Evolutionary conservation across 306 rosid genomes (phyloP).

Genomic region (Ochetophila trinervis): DNA sequence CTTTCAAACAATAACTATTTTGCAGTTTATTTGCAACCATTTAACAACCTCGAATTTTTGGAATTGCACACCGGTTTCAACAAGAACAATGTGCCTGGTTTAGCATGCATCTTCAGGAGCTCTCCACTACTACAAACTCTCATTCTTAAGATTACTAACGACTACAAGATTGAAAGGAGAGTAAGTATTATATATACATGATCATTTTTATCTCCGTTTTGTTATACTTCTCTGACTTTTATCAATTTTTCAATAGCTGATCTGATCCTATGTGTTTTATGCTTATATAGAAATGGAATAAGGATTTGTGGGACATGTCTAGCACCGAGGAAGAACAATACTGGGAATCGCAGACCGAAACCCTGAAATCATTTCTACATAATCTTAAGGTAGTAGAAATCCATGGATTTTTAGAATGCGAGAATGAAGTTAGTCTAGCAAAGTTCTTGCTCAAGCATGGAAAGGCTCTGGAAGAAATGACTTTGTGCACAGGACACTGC

Average conservation of each 20-base stretch:
- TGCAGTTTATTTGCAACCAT: conserved; percentile 44
- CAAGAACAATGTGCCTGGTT: conserved; percentile 53
- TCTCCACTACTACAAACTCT: conserved; percentile 54
- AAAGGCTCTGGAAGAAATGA: conserved; percentile 60
- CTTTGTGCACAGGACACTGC: conserved; percentile 37
- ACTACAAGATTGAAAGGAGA: conserved; percentile 45
- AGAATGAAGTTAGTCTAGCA: conserved; percentile 66
- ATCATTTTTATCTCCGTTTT: background rate
- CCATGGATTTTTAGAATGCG: conserved; percentile 62
- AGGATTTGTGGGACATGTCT: conserved; percentile 58
- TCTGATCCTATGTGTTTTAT: background rate
- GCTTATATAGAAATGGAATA: conserved; percentile 59
- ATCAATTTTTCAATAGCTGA: background rate
- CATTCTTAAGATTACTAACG: conserved; percentile 49
- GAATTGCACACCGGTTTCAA: conserved; percentile 58
- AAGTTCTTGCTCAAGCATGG: conserved; percentile 78
- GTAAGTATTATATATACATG: conserved; percentile 34
- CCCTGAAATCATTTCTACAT: conserved; percentile 48
- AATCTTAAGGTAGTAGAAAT: conserved; percentile 64
- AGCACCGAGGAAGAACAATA: conserved; percentile 57
- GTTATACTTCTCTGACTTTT: conserved; percentile 1
- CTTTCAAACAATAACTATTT: conserved; percentile 51
- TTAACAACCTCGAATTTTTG: conserved; percentile 53
- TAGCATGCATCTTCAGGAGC: conserved; percentile 61
- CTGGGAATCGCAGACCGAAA: conserved; percentile 66